Evolutionary conservation across 1,284 basidiomycete genomes (phyloP).

Genomic region (Termitomyces sp.): DNA sequence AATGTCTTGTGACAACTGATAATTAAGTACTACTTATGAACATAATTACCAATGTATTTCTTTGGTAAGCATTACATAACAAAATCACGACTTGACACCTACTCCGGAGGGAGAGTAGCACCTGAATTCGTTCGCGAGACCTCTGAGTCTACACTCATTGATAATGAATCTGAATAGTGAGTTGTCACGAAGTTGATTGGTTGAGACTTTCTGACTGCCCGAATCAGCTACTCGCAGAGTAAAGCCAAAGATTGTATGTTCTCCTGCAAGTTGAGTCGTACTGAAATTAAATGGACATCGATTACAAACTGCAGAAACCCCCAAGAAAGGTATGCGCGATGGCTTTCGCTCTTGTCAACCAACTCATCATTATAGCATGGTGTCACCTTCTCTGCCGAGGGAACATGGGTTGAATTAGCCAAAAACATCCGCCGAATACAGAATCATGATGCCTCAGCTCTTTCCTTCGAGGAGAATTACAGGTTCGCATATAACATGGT

Average conservation of each 20-base stretch:
- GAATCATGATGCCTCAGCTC: constrained; percentile 86
- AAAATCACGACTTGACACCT: background rate
- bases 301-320: constrained; percentile 29
- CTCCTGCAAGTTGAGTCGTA: constrained; percentile 13
- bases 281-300: background rate
- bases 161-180: constrained; percentile 32
- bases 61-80: background rate
- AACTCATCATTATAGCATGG: constrained; percentile 45
- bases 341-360: background rate
- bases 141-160: background rate
- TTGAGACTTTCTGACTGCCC: background rate
- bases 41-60: background rate
- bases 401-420: constrained; percentile 73
- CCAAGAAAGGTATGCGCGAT: constrained; percentile 30
- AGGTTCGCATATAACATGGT: constrained; percentile 95
- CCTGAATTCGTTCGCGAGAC: background rate
- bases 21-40: too few relatives aligned
- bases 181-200: constrained; percentile 15
- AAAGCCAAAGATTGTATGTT: constrained; percentile 48
- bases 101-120: too few relatives aligned
- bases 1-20: background rate
- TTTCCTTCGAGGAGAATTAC: constrained; percentile 97
- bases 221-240: constrained; percentile 34
- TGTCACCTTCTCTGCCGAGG: constrained; percentile 60
- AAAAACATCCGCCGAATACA: constrained; percentile 93